Evolutionary conservation across 1,139 yeast species (phyloP), one percentile per base, ranked within the genome.

Genomic region (Kodamaea ohmeri): DNA sequence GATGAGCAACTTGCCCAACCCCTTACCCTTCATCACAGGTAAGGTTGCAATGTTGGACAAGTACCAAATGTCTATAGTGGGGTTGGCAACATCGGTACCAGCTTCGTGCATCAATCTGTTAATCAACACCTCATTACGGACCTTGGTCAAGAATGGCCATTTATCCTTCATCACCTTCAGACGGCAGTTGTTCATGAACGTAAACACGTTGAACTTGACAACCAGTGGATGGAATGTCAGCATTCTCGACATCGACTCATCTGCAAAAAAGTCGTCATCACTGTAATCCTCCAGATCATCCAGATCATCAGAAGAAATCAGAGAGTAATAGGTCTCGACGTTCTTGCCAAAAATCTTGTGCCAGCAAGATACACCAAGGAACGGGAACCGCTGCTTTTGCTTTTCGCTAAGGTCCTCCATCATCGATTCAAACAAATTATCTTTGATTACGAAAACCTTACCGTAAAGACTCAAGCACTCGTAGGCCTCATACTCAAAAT

Each of bases 281-380:
- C 44, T 41, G 37, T 36, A 34, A 18, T 45, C 50, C 26, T 44
- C 49, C 18, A 43, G 46, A 11, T 46, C 46, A 17, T 47, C 51
- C 21, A 42, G 37, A 9, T 31, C 44, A 19, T 46, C 45, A 22
- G 39, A 40, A 2, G 46, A 36, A n/a, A 39, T 37, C 18, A 45
- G 41, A n/a, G 44, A 43, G 36, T 53, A 53, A 36, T 52, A 61
- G 41, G 55, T 49, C 37, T 50, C 54, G 34, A 51, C 55, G 38
- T 52, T 46, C 25, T 48, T 43, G 33, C 51, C 60, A 37, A 57
- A 60, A 54, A 37, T 57, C 52, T 58, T 61, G 45, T 57, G 61
- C 71, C 71, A 67, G 47, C 67, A 61, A 12, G 70, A 65, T 24
- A 56, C 69, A 13, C 64, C 72, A 44, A 66, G 56, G 45, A 55